phyloP scores from a whole-genome alignment of 2,329 filamentous ascomycete genomes.

The Davidsoniella australis region DNA sequence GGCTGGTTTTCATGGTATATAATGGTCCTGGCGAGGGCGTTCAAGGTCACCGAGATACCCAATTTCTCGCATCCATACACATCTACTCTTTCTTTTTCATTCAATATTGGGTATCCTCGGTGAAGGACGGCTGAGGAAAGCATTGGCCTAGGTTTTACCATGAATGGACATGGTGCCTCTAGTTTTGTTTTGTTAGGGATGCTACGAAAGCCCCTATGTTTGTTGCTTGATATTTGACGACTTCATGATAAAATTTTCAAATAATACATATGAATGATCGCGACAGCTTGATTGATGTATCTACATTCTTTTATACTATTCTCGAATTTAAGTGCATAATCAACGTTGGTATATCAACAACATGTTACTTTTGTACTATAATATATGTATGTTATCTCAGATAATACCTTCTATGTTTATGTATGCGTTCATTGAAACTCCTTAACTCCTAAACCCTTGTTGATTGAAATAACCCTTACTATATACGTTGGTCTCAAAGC shows the following conservation, averaged over 20 bases:
- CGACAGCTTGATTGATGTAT: too few relatives aligned
- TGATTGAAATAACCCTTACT: slow-evolving; percentile 13
- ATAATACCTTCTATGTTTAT: too few relatives aligned
- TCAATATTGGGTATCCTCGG: neutral
- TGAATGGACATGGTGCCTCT: slow-evolving; percentile 10
- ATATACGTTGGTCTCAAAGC: slow-evolving; percentile 4
- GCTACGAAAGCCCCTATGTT: neutral
- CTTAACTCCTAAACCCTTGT: slow-evolving; percentile 15
- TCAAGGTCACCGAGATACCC: slow-evolving; percentile 2
- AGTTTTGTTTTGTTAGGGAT: neutral
- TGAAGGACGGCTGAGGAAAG: slow-evolving; percentile 7
- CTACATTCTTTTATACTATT: too few relatives aligned
- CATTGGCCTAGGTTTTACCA: slow-evolving; percentile 10
- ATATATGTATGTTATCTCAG: too few relatives aligned
- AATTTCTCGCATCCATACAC: neutral
- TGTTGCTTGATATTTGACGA: neutral
- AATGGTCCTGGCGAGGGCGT: slow-evolving; percentile 7
- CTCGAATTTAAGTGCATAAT: too few relatives aligned
- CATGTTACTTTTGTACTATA: too few relatives aligned
- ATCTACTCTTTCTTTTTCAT: neutral
- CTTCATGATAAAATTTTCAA: neutral
- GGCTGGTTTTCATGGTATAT: slow-evolving; percentile 3
- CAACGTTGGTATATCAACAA: too few relatives aligned
- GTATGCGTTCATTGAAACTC: neutral
- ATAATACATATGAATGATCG: too few relatives aligned